Conservation (phyloP, 2,329 filamentous ascomycete genomes). For the Talaromyces sp. region DNA sequence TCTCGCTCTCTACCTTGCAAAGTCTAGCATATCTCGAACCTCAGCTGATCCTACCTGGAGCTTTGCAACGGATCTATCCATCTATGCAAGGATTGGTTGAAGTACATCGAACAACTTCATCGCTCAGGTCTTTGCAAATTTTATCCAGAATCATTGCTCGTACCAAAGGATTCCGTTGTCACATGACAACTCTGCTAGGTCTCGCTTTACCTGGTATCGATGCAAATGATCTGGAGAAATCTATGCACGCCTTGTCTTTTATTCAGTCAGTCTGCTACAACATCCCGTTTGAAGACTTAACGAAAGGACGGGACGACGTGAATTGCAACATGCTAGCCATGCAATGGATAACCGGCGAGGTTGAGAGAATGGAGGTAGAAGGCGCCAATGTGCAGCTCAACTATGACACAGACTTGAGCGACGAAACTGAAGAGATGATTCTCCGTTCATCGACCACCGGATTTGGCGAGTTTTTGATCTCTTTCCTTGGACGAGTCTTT, state of each 20-base stretch:
- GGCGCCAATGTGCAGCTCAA: constrained; percentile 82
- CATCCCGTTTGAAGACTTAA: constrained; percentile 84
- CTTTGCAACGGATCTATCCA: constrained; percentile 92
- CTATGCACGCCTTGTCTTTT: constrained; percentile 88
- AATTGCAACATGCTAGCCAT: constrained; percentile 76
- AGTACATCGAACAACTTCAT: constrained; percentile 93
- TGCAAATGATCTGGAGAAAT: constrained; percentile 96
- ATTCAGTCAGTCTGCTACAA: constrained; percentile 96
- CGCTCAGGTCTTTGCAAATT: constrained; percentile 86
- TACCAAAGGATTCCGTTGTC: constrained; percentile 93
- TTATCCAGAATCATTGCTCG: constrained; percentile 86
- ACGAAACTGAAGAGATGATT: constrained; percentile 83
- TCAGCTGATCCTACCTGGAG: constrained; percentile 85
- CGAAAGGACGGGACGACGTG: constrained; percentile 64
- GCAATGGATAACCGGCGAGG: constrained; percentile 90
- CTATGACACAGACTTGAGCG: constrained; percentile 76
- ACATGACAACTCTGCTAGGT: constrained; percentile 90
- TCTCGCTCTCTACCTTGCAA: constrained; percentile 86
- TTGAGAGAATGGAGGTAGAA: constrained; percentile 88
- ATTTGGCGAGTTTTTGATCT: constrained; percentile 87
- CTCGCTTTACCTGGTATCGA: constrained; percentile 93
- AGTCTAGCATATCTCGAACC: constrained; percentile 88
- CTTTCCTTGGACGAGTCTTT: constrained; percentile 90
- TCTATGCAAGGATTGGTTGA: constrained; percentile 95
- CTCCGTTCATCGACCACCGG: constrained; percentile 91